These are phyloP conservation scores for Nigrospora osmanthi DNA, from an alignment of 2,329 filamentous ascomycete species.

Conservation along the genomic window DNA sequence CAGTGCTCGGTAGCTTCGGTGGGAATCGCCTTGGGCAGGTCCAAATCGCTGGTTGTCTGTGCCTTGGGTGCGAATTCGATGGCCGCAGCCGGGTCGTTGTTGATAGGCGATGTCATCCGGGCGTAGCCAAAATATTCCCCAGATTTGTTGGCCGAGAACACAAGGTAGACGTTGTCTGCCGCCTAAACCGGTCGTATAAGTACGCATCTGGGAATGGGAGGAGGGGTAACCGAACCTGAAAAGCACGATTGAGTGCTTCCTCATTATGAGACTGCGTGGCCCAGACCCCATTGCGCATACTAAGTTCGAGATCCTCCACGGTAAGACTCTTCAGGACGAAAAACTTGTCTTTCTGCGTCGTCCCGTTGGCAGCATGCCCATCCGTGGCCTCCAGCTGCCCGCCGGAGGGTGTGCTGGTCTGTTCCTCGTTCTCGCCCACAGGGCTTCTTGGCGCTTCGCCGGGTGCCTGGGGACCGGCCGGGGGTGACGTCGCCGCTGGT, in stretches of 20 bases:
- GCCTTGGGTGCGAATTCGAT: constrained; percentile 62
- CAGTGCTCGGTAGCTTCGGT: constrained; percentile 72
- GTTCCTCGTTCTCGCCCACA: background rate
- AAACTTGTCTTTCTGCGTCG: constrained; percentile 58
- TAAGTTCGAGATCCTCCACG: constrained; percentile 80
- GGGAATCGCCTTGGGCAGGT: constrained; percentile 70
- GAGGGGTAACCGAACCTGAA: constrained; percentile 47
- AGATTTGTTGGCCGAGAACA: constrained; percentile 96
- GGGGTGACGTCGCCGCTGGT: constrained; percentile 34
- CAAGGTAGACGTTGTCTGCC: constrained; percentile 77
- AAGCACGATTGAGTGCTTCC: constrained; percentile 72
- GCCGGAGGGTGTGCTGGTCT: constrained; percentile 8
- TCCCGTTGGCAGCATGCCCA: constrained; percentile 8
- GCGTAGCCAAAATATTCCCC: constrained; percentile 96
- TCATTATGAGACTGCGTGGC: constrained; percentile 94
- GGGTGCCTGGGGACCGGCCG: constrained; percentile 8
- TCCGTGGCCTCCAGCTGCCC: constrained; percentile 9
- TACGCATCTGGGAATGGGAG: background rate
- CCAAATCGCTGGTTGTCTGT: constrained; percentile 49
- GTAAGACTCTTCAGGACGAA: constrained; percentile 94
- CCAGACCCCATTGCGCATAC: constrained; percentile 84
- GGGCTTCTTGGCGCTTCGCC: constrained; percentile 9
- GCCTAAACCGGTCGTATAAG: constrained; percentile 37
- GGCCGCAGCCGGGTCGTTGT: constrained; percentile 63
- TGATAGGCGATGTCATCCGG: constrained; percentile 78